Evolutionary conservation across 345 rosid species (phyloP).

Genomic region (Acer saccharum): DNA sequence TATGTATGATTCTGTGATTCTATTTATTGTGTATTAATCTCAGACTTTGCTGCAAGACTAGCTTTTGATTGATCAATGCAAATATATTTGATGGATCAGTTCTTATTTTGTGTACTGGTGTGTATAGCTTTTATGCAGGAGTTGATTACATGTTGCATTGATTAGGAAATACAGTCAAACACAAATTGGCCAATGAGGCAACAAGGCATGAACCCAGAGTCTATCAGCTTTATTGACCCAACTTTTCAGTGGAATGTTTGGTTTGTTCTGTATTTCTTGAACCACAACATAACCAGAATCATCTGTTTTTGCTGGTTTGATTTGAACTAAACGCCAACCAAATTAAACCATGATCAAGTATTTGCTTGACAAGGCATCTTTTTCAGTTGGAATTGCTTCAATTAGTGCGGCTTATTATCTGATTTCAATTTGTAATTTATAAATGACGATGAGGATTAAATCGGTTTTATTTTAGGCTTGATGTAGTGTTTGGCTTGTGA

Average conservation of each 20-base stretch:
- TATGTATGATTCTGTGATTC: slow-evolving; percentile 1
- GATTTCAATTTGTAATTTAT: background rate
- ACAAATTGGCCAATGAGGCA: too few relatives aligned
- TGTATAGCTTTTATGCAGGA: background rate
- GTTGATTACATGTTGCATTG: background rate
- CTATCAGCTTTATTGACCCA: background rate
- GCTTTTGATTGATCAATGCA: slow-evolving; percentile 6
- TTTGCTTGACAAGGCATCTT: too few relatives aligned
- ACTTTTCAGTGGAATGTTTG: background rate
- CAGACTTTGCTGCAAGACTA: slow-evolving; percentile 2
- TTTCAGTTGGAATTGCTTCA: background rate
- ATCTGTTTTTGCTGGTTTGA: background rate
- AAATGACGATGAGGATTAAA: background rate
- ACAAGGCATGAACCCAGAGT: background rate
- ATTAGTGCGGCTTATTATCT: background rate
- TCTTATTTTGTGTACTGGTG: background rate
- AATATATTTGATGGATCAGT: slow-evolving; percentile 8
- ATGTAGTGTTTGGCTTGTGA: too few relatives aligned
- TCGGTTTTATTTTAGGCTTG: background rate
- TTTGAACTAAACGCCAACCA: background rate
- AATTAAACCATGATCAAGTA: background rate
- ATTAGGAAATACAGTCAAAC: background rate
- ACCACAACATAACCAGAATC: background rate
- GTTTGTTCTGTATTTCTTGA: background rate
- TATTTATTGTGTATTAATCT: slow-evolving; percentile 26